phyloP scores from a whole-genome alignment of 371 early-diverging fungal genomes.

The Mucor velutinosus region DNA sequence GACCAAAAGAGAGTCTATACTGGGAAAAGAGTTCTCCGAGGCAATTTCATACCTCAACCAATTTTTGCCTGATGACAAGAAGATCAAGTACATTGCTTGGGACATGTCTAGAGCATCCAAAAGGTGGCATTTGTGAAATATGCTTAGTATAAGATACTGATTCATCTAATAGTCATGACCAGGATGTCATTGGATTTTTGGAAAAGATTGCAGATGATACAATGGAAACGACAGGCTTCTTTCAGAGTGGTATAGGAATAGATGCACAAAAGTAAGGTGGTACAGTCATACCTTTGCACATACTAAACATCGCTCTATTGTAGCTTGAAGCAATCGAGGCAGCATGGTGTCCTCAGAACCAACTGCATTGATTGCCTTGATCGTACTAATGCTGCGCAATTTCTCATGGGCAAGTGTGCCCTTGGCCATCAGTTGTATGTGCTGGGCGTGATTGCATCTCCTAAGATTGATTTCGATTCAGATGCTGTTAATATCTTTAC shows the following conservation, averaged over 20 bases:
- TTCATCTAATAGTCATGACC: conserved; percentile 60
- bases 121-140: conserved; percentile 49
- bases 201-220: conserved; percentile 90
- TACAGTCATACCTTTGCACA: background rate
- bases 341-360: conserved; percentile 93
- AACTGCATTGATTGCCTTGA: conserved; percentile 99
- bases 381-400: conserved; percentile 99
- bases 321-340: conserved; percentile 36
- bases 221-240: conserved; percentile 86
- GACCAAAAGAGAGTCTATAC: conserved; percentile 81
- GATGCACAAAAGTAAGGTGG: conserved; percentile 31
- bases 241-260: conserved; percentile 86
- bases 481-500: conserved; percentile 93
- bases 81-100: conserved; percentile 91
- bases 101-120: conserved; percentile 98
- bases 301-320: background rate
- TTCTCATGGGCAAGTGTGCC: conserved; percentile 94
- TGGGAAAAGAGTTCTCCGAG: conserved; percentile 85
- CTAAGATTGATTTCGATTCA: conserved; percentile 87
- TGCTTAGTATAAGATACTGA: background rate
- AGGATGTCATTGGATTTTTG: conserved; percentile 88
- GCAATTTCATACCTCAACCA: conserved; percentile 87
- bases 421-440: conserved; percentile 92
- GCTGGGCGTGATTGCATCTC: conserved; percentile 80
- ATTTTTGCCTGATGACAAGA: conserved; percentile 78